A percentile compares a stretch with the other conserved stretches of the same genome.
Evolutionary conservation across 2,329 filamentous ascomycete genomes (phyloP).

Genomic region (Davidsoniella virescens): DNA sequence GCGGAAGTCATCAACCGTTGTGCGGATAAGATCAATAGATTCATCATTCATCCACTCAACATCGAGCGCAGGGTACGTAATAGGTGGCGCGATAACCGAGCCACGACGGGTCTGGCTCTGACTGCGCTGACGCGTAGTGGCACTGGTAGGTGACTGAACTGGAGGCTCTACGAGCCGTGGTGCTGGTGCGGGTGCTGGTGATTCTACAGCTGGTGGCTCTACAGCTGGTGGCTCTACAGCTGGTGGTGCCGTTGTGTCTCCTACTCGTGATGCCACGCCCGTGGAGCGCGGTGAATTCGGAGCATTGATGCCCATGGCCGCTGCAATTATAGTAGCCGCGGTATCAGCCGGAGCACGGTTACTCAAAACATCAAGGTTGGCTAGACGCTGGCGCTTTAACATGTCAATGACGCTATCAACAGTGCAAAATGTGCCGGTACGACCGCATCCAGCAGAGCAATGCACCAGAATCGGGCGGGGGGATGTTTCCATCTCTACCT

Average conservation of each 20-base stretch:
- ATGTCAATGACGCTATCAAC: slow-evolving; percentile 94
- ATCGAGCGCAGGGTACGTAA: slow-evolving; percentile 21
- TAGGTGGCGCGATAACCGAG: slow-evolving; percentile 3
- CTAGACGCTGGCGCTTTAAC: slow-evolving; percentile 65
- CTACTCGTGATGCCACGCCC: neutral
- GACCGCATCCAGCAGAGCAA: slow-evolving; percentile 88
- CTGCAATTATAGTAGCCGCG: slow-evolving; percentile 22
- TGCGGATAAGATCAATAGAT: slow-evolving; percentile 62
- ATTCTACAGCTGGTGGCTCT: too few species aligned
- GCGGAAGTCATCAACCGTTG: slow-evolving; percentile 82
- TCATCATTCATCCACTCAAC: slow-evolving; percentile 54
- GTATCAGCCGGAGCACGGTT: slow-evolving; percentile 20
- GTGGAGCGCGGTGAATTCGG: slow-evolving; percentile 4
- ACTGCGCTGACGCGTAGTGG: slow-evolving; percentile 1
- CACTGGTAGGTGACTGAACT: neutral
- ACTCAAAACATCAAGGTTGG: slow-evolving; percentile 16
- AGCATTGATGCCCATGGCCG: neutral
- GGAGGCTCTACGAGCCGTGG: too few species aligned
- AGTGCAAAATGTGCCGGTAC: slow-evolving; percentile 91
- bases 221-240: too few species aligned
- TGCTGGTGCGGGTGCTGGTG: too few species aligned
- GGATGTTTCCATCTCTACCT: slow-evolving; percentile 37
- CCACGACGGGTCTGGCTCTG: slow-evolving; percentile 11
- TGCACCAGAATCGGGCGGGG: slow-evolving; percentile 73
- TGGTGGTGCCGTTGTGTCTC: too few species aligned